Base-by-base conservation (phyloP, 805 yeast genomes). In the Scheffersomyces coipomensis region DNA sequence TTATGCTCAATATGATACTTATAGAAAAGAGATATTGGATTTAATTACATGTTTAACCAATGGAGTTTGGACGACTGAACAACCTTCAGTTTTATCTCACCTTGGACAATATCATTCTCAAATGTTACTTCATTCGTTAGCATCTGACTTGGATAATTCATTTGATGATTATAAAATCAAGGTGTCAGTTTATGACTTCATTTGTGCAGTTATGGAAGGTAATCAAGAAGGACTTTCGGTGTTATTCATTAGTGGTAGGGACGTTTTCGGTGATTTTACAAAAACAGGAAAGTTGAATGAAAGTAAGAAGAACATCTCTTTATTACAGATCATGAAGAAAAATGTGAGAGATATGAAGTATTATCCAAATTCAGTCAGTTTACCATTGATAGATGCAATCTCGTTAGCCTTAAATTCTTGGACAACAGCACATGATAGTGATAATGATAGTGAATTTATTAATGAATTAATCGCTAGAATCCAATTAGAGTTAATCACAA, bases 11-110 rank as follows among this genome's bases (percentile, higher is more conserved):
- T 65, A 69, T 25, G 64, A 68, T 7, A 48, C 61, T 0, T 64
- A 82, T 41, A 76, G 88, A 43, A 58, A 62, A 23, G 64, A 66
- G 9, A 66, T 87, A 1, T 60, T 87, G 24, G 73, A 73, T 29
- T 55, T 88, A 26, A 58, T 88, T 13, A 75, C 83, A 4, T 66
- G 75, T 4, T 56, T 86, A 30, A 79, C 85, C 1, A 69, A 67
- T 31, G 81, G 80, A 0, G 62, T 54, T 2, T 79, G 86, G 83
- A 68, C 68, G 5, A 63, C 65, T 4, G 80, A 77, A 19, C 37
- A 47, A n/a, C 95, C 96, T 3, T 88, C 96, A 1, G 63, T 91
- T 34, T 67, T 91, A 29, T 85, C 97, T 0, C 88, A 88, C 55
- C 63, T 91, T 38, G 93, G 95, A 3, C 68, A 75, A n/a, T 68